Percentiles rank a stretch among this genome's conserved stretches.
These are phyloP conservation scores for Camellia granthamiana DNA, from an alignment of 148 eudicot species.

Conservation along the genomic window DNA sequence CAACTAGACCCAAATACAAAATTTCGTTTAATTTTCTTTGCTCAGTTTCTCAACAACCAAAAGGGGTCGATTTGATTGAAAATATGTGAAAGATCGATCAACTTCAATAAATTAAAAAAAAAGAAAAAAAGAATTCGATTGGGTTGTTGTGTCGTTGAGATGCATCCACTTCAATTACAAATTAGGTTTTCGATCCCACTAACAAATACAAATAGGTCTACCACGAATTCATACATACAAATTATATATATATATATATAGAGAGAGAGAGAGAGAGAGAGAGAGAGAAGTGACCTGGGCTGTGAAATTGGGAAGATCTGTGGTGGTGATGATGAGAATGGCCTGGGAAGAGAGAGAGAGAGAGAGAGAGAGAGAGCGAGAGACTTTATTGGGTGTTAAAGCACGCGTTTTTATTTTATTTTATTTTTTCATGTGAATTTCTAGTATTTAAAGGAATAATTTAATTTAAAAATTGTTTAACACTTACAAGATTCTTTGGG, in stretches of 20 bases:
- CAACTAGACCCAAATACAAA: background rate
- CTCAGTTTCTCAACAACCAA: background rate
- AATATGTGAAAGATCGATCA: too few species aligned
- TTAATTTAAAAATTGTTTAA: too few species aligned
- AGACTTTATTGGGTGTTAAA: too few species aligned
- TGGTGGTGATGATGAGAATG: background rate
- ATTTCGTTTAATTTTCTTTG: background rate
- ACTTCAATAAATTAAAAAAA: too few species aligned
- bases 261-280: slow-evolving; percentile 3
- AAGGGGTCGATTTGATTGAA: background rate
- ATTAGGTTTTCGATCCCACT: too few species aligned
- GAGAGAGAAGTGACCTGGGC: background rate
- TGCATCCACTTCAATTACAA: background rate
- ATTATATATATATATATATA: background rate
- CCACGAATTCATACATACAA: background rate
- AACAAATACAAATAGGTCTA: background rate
- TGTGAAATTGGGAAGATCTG: background rate
- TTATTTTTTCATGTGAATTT: too few species aligned
- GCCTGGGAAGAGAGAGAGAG: too few species aligned
- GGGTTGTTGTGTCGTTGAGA: background rate
- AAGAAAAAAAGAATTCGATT: background rate
- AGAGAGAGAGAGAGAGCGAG: too few species aligned
- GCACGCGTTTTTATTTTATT: too few species aligned
- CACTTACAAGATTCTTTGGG: too few species aligned
- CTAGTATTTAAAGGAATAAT: too few species aligned